Evolutionary conservation across 768 basidiomycete genomes (phyloP).

Genomic region (Pilatotrama ljubarskyi): DNA sequence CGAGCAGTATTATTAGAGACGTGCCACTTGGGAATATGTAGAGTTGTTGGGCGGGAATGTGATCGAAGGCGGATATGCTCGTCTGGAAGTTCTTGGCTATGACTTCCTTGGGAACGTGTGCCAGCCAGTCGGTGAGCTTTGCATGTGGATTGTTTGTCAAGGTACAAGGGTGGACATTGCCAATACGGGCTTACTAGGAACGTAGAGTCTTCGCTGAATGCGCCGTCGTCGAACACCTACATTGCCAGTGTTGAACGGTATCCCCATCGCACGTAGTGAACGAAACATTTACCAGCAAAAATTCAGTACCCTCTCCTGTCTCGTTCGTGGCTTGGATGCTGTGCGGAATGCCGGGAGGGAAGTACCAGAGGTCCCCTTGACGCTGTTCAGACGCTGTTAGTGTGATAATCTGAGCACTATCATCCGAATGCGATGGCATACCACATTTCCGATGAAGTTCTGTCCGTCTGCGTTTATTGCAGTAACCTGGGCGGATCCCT

Average conservation of each 20-base stretch:
- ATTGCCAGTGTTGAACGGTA: not conserved
- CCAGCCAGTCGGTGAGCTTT: constrained; percentile 35
- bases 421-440: constrained; percentile 29
- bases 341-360: constrained; percentile 57
- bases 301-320: constrained; percentile 47
- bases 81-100: constrained; percentile 39
- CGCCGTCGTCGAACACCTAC: constrained; percentile 42
- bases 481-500: constrained; percentile 38
- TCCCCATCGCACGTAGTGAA: not conserved
- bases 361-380: constrained; percentile 54
- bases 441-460: constrained; percentile 51
- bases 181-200: constrained; percentile 31
- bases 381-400: constrained; percentile 28
- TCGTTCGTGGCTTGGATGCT: constrained; percentile 47
- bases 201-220: constrained; percentile 36
- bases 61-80: constrained; percentile 32
- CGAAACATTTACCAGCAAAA: constrained; percentile 43
- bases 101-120: constrained; percentile 38
- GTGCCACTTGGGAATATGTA: constrained; percentile 34
- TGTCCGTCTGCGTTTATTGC: constrained; percentile 46
- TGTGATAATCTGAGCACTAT: not conserved
- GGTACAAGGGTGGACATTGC: not conserved
- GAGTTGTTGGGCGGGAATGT: constrained; percentile 31
- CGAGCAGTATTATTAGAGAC: constrained; percentile 7
- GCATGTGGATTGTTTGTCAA: constrained; percentile 5